phyloP scores from a whole-genome alignment of 148 eudicot genomes.

The Persicaria tinctoria region DNA sequence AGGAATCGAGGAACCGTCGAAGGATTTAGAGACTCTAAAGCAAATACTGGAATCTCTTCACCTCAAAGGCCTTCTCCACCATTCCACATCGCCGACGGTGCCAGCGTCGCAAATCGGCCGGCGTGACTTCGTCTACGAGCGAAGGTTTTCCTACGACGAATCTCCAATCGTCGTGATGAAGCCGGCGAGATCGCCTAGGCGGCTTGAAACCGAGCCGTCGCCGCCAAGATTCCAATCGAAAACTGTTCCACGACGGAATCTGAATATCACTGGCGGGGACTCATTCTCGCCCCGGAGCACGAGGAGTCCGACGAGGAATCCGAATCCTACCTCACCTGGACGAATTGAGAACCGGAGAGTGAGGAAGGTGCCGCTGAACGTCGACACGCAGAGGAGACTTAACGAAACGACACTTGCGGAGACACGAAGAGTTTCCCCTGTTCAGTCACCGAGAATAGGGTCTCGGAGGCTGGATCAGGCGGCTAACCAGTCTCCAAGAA shows the following conservation, averaged over 20 bases:
- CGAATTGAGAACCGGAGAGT: slow-evolving; percentile 36
- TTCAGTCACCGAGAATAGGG: slow-evolving; percentile 43
- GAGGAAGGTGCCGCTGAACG: slow-evolving; percentile 28
- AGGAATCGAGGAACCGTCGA: slow-evolving; percentile 72
- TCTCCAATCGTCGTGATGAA: slow-evolving; percentile 58
- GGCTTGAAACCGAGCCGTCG: slow-evolving; percentile 19
- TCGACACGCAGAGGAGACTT: slow-evolving; percentile 42
- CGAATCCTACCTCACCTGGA: slow-evolving; percentile 25
- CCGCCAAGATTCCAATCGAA: slow-evolving; percentile 19
- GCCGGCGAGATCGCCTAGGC: slow-evolving; percentile 27
- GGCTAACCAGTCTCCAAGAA: slow-evolving; percentile 39
- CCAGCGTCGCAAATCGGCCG: slow-evolving; percentile 18
- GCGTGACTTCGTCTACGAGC: slow-evolving; percentile 37
- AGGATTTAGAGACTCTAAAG: slow-evolving; percentile 69
- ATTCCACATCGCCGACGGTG: slow-evolving; percentile 17
- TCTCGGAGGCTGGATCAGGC: slow-evolving; percentile 38
- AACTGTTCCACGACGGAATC: slow-evolving; percentile 21
- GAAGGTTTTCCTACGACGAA: slow-evolving; percentile 26
- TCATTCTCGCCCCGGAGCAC: slow-evolving; percentile 30
- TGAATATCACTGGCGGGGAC: slow-evolving; percentile 22
- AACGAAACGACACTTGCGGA: slow-evolving; percentile 21
- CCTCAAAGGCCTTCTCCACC: slow-evolving; percentile 75
- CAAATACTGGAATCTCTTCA: slow-evolving; percentile 85
- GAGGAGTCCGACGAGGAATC: slow-evolving; percentile 21
- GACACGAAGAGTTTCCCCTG: slow-evolving; percentile 31